Percentiles rank a stretch among this genome's conserved stretches.
phyloP scores from a whole-genome alignment of 164 flowering plant species.

The Magnolia kwangsiensis region DNA sequence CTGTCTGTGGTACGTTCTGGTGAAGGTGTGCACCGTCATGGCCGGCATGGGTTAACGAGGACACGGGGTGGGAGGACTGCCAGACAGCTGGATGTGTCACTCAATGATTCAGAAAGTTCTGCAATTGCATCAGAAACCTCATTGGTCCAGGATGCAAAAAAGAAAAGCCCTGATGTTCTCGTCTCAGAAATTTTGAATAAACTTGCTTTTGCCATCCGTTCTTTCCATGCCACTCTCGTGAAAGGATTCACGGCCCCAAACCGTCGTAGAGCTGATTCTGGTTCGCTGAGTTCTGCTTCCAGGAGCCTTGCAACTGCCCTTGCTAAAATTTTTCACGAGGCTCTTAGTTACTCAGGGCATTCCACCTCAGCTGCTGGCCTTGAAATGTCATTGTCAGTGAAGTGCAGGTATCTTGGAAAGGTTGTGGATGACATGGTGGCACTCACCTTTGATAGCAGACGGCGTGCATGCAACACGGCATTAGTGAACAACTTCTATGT shows the following conservation, averaged over 20 bases:
- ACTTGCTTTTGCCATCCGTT: constrained; percentile 55
- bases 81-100: constrained; percentile 61
- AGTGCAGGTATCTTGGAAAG: constrained; percentile 89
- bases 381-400: constrained; percentile 62
- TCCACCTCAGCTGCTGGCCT: constrained; percentile 38
- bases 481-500: constrained; percentile 86
- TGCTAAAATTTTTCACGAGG: constrained; percentile 65
- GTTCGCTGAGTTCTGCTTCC: constrained; percentile 62
- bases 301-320: constrained; percentile 73
- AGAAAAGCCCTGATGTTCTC: constrained; percentile 65
- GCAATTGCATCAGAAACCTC: constrained; percentile 41
- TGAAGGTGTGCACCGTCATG: constrained; percentile 69
- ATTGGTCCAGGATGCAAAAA: constrained; percentile 45
- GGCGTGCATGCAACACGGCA: constrained; percentile 64
- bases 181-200: constrained; percentile 60
- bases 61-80: constrained; percentile 65
- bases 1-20: constrained; percentile 60
- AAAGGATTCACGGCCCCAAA: constrained; percentile 73
- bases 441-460: constrained; percentile 66
- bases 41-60: constrained; percentile 69
- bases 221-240: constrained; percentile 62
- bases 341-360: constrained; percentile 66
- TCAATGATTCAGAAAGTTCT: constrained; percentile 55
- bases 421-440: constrained; percentile 81
- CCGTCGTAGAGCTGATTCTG: constrained; percentile 79